A percentile compares a stretch with the other conserved stretches of the same genome.
Conservation (phyloP, 306 rosid genomes). For the Quercus parvula region DNA sequence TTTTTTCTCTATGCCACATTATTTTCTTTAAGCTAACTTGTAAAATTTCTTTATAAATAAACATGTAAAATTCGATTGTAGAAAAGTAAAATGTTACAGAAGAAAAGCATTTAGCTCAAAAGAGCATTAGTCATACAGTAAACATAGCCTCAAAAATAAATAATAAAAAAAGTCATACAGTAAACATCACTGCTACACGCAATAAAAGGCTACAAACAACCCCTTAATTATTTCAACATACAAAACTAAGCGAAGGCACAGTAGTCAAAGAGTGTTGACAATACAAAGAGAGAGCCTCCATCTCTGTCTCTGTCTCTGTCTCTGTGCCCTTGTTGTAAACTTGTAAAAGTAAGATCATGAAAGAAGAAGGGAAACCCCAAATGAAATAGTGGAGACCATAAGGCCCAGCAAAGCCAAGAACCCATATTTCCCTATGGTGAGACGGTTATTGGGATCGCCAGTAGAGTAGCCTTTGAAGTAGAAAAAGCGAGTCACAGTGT, state of each 20-base stretch:
- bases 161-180: too few relatives aligned
- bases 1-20: too few relatives aligned
- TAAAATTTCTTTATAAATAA: too few relatives aligned
- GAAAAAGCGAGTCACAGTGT: slow-evolving; percentile 53
- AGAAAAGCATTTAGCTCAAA: background rate
- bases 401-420: slow-evolving; percentile 54
- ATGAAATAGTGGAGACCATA: slow-evolving; percentile 53
- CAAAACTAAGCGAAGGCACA: background rate
- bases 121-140: background rate
- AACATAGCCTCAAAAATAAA: background rate
- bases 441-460: slow-evolving; percentile 72
- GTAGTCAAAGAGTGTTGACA: too few relatives aligned
- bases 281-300: too few relatives aligned
- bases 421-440: slow-evolving; percentile 43
- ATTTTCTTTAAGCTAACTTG: too few relatives aligned
- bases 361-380: slow-evolving; percentile 44
- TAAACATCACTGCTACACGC: background rate
- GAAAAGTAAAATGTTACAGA: background rate
- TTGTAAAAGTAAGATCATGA: background rate
- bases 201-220: background rate
- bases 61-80: background rate
- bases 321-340: too few relatives aligned
- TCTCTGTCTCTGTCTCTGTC: too few relatives aligned
- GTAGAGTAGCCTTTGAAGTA: slow-evolving; percentile 81
- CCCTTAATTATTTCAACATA: background rate